Conservation (phyloP, 2,329 filamentous ascomycete genomes). For the Neurospora sp. region DNA sequence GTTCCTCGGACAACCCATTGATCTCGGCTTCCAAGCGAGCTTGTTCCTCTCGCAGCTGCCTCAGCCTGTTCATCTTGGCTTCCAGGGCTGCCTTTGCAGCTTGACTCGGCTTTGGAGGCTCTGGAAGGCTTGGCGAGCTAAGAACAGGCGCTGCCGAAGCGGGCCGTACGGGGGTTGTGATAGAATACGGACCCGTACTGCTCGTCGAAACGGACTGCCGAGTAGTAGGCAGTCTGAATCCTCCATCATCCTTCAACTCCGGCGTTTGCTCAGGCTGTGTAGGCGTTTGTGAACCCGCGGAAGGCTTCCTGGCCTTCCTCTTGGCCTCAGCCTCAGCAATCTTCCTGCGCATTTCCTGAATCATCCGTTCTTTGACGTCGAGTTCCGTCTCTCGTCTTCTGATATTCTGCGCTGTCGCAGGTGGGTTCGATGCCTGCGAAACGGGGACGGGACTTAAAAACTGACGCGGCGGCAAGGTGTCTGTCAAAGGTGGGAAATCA, state of each 20-base stretch:
- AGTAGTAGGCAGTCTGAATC: conserved; percentile 5
- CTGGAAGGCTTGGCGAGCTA: conserved; percentile 17
- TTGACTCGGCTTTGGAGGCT: conserved; percentile 18
- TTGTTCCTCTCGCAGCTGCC: conserved; percentile 35
- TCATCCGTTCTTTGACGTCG: conserved; percentile 44
- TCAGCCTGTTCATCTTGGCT: conserved; percentile 37
- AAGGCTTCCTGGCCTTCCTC: conserved; percentile 31
- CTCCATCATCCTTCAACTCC: conserved; percentile 15
- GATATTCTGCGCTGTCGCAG: conserved; percentile 14
- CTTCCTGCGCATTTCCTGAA: conserved; percentile 48
- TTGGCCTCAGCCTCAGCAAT: conserved; percentile 51
- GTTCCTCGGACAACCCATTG: conserved; percentile 22
- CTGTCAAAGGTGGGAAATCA: conserved; percentile 34
- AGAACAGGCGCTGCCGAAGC: conserved; percentile 11
- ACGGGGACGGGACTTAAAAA: conserved; percentile 29
- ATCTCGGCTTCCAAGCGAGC: conserved; percentile 39
- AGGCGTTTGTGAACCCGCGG: conserved; percentile 21
- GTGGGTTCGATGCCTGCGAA: conserved; percentile 17
- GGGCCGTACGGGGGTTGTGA: neutral
- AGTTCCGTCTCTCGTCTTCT: conserved; percentile 30
- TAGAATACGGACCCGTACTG: conserved; percentile 1
- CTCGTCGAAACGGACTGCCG: conserved; percentile 13
- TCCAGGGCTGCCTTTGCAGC: conserved; percentile 28
- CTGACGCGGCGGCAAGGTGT: conserved; percentile 27
- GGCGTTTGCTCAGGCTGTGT: conserved; percentile 20